These are phyloP conservation scores for Ajuga chamaepitys DNA, from an alignment of 257 asterid species.

Conservation along the genomic window DNA sequence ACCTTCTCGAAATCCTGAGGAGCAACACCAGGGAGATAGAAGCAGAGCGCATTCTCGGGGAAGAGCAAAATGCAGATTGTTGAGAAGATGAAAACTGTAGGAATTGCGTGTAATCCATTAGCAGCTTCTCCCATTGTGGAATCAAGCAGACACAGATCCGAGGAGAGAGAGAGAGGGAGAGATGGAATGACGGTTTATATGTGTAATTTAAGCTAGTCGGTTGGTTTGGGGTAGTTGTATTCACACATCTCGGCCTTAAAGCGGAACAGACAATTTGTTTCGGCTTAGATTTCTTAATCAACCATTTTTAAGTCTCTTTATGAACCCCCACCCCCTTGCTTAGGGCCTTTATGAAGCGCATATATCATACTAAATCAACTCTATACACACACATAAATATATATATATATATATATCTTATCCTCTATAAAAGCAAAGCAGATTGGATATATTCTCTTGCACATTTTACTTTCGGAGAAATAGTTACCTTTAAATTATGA, in stretches of 20 bases:
- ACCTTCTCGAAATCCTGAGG: conserved; percentile 70
- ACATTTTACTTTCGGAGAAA: too few relatives aligned
- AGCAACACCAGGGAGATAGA: conserved; percentile 82
- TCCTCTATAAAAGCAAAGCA: too few relatives aligned
- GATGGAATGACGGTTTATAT: not conserved
- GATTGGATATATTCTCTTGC: too few relatives aligned
- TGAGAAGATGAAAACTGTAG: conserved; percentile 12
- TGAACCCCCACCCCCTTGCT: too few relatives aligned
- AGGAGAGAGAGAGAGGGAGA: conserved; percentile 1
- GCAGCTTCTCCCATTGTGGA: conserved; percentile 27
- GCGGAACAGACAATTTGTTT: not conserved
- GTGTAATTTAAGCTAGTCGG: conserved; percentile 19
- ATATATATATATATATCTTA: too few relatives aligned
- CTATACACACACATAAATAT: too few relatives aligned
- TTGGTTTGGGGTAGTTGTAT: conserved; percentile 22
- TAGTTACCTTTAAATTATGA: too few relatives aligned
- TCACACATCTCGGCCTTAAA: conserved; percentile 14
- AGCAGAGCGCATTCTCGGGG: conserved; percentile 34
- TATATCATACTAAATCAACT: too few relatives aligned
- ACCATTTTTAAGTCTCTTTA: too few relatives aligned
- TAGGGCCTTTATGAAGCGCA: too few relatives aligned
- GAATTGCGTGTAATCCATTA: conserved; percentile 17
- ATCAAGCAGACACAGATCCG: conserved; percentile 24
- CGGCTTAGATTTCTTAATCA: too few relatives aligned
- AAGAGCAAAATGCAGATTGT: conserved; percentile 29